Percentiles rank a stretch among this genome's conserved stretches.
These are phyloP conservation scores for Lachnellula cervina DNA, from an alignment of 2,329 filamentous ascomycete species.

Conservation along the genomic window DNA sequence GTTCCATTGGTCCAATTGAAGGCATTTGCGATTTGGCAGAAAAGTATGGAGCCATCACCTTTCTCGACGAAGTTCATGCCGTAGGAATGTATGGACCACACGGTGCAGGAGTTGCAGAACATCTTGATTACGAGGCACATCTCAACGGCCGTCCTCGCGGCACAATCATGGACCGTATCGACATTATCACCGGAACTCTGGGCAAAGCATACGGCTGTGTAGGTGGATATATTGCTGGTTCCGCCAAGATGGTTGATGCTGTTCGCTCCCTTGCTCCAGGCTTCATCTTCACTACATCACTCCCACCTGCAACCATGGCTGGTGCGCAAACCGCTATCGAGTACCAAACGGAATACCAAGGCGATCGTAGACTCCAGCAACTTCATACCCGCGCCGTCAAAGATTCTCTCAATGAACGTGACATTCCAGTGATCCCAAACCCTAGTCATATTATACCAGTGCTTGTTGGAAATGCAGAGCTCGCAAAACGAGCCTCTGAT, in stretches of 20 bases:
- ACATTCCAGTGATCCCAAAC: constrained; percentile 97
- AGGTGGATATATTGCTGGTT: constrained; percentile 94
- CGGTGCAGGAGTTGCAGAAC: constrained; percentile 93
- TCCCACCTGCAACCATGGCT: constrained; percentile 95
- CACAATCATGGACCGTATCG: constrained; percentile 90
- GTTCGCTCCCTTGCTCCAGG: constrained; percentile 92
- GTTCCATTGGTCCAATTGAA: constrained; percentile 92
- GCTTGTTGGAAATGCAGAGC: constrained; percentile 87
- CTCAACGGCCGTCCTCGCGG: constrained; percentile 67
- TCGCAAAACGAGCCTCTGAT: constrained; percentile 88
- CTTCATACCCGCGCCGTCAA: constrained; percentile 95
- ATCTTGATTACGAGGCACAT: constrained; percentile 90
- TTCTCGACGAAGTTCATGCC: constrained; percentile 96
- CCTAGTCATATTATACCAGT: constrained; percentile 94
- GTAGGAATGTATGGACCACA: constrained; percentile 98
- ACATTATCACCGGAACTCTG: constrained; percentile 96
- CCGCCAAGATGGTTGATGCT: constrained; percentile 78
- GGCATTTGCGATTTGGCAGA: constrained; percentile 94
- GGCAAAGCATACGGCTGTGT: constrained; percentile 98
- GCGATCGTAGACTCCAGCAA: constrained; percentile 88
- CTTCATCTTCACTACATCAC: constrained; percentile 97
- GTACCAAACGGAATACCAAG: constrained; percentile 81
- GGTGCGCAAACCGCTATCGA: constrained; percentile 88
- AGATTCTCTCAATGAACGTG: constrained; percentile 67
- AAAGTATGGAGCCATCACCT: constrained; percentile 96